Evolutionary conservation across 176 grass and related monocot genomes (phyloP), one percentile per base, ranked within the genome.

Genomic region (Alopecurus myosuroides): DNA sequence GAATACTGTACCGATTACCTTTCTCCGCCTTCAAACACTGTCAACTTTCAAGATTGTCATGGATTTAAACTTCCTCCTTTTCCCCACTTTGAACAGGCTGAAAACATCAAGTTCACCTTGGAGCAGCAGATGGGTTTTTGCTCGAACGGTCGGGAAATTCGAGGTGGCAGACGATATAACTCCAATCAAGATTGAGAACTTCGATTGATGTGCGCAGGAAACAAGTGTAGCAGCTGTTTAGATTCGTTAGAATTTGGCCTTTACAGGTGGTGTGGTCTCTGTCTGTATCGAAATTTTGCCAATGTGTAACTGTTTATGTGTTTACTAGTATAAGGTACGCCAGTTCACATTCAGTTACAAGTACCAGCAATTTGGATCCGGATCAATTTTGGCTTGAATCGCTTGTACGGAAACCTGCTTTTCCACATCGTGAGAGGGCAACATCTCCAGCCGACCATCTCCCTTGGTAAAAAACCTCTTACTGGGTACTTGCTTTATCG

Each of bases 61-160:
- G 23, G 77, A 29, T 42, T 84, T 22, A 20, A 52, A 22, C 56
- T 18, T 13, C 18, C 30, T 44, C 66, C 63, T 39, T 37, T 23
- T 56, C 20, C 46, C 12, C 74, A 61, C 44, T 76, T 75, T 71
- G 65, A 86, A 70, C 89, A 98, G 96, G 89, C 93, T 30, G 89
- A 94, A 76, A 95, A 98, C 82, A 98, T 98, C 76, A 94, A 92
- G 83, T 95, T 98, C 46, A 98, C 93, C 19, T 77, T 98, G 85
- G 96, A 95, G 89, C 96, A 98, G 57, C 83, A 89, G 85, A 95
- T 98, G 96, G 13, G 95, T 98, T 64, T 94, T 95, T 83, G 93
- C 93, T 42, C 80, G 93, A 30, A 45, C 87, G 55, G 93, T 98
- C 11, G 91, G 96, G 19, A 89, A 92, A 10, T 95, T 95, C 64